phyloP scores from a whole-genome alignment of 352 stramenopile species.

The Globisporangium cylindrosporum region DNA sequence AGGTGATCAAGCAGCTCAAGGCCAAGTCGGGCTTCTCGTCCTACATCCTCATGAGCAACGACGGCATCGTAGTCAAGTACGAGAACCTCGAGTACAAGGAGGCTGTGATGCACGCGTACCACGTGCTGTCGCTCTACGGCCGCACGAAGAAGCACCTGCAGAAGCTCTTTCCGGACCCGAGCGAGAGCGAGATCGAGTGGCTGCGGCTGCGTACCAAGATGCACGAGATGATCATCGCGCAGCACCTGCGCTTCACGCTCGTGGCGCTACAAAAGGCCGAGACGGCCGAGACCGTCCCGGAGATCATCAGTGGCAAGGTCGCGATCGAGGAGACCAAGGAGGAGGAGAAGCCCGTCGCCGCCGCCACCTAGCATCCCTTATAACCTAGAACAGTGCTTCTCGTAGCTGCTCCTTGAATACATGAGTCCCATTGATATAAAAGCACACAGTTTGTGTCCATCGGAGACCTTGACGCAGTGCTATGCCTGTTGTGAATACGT shows the following conservation, averaged over 20 bases:
- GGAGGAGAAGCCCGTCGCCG: slow-evolving; percentile 46
- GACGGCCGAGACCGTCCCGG: slow-evolving; percentile 23
- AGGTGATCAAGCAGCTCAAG: slow-evolving; percentile 92
- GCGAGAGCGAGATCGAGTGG: slow-evolving; percentile 89
- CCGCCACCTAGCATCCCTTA: slow-evolving; percentile 15
- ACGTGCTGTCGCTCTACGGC: slow-evolving; percentile 85
- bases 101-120: slow-evolving; percentile 90
- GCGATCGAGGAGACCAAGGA: slow-evolving; percentile 41
- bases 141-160: slow-evolving; percentile 83
- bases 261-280: slow-evolving; percentile 80
- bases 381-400: too few relatives aligned
- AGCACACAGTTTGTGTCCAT: not conserved
- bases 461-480: not conserved
- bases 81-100: slow-evolving; percentile 90
- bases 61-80: slow-evolving; percentile 92
- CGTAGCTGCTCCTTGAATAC: too few relatives aligned
- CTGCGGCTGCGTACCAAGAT: slow-evolving; percentile 87
- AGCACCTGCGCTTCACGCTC: slow-evolving; percentile 86
- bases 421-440: too few relatives aligned
- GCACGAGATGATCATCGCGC: slow-evolving; percentile 91
- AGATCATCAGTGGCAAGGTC: slow-evolving; percentile 20
- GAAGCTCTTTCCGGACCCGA: slow-evolving; percentile 83
- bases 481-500: not conserved
- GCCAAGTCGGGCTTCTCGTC: slow-evolving; percentile 85
- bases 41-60: slow-evolving; percentile 93